These are phyloP conservation scores for Cenococcum geophilum DNA, from an alignment of 495 filamentous ascomycete genomes.

Conservation along the genomic window DNA sequence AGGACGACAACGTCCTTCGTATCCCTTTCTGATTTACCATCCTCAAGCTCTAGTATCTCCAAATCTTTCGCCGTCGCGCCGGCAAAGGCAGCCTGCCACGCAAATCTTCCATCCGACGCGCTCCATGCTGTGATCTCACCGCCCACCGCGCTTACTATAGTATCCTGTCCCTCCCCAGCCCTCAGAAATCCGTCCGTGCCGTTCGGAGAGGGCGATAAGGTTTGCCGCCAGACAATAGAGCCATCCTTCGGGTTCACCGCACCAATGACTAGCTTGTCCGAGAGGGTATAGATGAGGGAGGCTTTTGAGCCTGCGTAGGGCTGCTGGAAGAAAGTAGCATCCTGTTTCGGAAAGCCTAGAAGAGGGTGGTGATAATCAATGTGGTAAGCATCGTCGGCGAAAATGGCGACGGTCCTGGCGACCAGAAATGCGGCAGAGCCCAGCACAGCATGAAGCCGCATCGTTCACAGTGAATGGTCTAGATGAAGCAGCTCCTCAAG, in stretches of 20 bases:
- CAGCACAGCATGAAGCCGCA: conserved; percentile 28
- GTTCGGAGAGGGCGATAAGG: conserved; percentile 41
- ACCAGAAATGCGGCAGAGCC: conserved; percentile 18
- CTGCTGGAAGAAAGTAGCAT: conserved; percentile 91
- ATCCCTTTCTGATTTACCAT: conserved; percentile 39
- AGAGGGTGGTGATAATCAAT: conserved; percentile 91
- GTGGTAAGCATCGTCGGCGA: conserved; percentile 82
- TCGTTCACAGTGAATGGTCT: conserved; percentile 7
- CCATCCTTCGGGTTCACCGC: conserved; percentile 87
- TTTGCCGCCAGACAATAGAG: conserved; percentile 77
- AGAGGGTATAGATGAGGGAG: conserved; percentile 84
- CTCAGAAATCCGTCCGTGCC: conserved; percentile 51
- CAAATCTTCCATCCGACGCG: conserved; percentile 69
- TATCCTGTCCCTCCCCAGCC: conserved; percentile 65
- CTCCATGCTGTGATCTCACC: conserved; percentile 72
- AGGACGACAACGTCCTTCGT: conserved; percentile 69
- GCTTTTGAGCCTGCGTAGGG: conserved; percentile 75
- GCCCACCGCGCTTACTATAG: conserved; percentile 64
- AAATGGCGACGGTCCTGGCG: conserved; percentile 58
- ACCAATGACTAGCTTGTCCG: conserved; percentile 71
- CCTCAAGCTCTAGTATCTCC: conserved; percentile 69
- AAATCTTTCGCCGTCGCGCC: conserved; percentile 63
- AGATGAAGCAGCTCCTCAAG: no score
- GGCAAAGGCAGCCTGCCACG: conserved; percentile 59
- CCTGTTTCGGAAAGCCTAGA: conserved; percentile 69